Conservation (phyloP, 441 rosid species). For the Pelargonium myrrhifolium region DNA sequence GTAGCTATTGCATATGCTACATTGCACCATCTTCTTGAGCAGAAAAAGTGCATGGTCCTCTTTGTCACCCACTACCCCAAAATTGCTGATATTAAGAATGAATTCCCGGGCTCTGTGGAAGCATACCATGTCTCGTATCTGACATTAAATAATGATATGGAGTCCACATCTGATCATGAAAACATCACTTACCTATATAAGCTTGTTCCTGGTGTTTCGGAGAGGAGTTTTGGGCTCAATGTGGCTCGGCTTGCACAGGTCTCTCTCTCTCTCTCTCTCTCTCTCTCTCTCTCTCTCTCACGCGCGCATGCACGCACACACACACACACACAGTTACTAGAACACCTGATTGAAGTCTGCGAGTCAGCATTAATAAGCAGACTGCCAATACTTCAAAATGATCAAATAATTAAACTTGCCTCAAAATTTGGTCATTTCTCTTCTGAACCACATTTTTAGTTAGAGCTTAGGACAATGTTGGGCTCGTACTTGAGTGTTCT, state of each 20-base stretch:
- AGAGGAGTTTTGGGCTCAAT: constrained; percentile 79
- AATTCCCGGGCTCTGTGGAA: constrained; percentile 51
- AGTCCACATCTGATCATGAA: constrained; percentile 31
- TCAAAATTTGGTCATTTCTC: no score
- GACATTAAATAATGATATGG: constrained; percentile 34
- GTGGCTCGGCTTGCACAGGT: constrained; percentile 92
- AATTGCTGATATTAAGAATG: constrained; percentile 47
- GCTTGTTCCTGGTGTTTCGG: constrained; percentile 74
- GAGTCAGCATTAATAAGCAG: constrained; percentile 6
- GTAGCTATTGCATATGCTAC: constrained; percentile 90
- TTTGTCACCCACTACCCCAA: constrained; percentile 94
- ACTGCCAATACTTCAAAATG: background rate
- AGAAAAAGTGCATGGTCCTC: constrained; percentile 69
- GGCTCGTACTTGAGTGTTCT: background rate
- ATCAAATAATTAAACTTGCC: no score
- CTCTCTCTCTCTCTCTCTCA: no score
- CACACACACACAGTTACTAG: background rate
- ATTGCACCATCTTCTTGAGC: constrained; percentile 53
- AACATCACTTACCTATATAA: constrained; percentile 83
- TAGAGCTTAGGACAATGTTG: no score
- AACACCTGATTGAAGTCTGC: background rate
- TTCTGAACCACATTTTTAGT: no score
- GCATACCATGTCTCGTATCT: constrained; percentile 84
- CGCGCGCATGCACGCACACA: no score
- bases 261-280: constrained; percentile 13